Percentiles rank a stretch among this genome's conserved stretches.
Evolutionary conservation across 2,329 filamentous ascomycete species (phyloP).

Genomic region (Neurospora crassa): DNA sequence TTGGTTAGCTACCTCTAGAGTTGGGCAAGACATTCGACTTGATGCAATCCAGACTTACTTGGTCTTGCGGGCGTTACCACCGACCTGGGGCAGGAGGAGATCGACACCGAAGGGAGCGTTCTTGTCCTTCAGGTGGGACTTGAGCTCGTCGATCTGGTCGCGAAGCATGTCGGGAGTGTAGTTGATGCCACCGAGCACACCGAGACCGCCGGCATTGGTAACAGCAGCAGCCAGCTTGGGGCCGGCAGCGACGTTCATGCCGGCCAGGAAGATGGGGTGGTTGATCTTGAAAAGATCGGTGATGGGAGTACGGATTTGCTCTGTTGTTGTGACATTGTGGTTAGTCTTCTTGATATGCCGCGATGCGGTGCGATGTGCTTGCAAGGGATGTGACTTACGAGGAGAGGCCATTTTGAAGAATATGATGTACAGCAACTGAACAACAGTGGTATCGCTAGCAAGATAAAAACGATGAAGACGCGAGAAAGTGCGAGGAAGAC

Average conservation of each 20-base stretch:
- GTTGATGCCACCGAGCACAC: constrained; percentile 89
- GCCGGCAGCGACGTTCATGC: constrained; percentile 98
- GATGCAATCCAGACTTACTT: constrained; percentile 46
- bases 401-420: constrained; percentile 60
- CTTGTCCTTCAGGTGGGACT: constrained; percentile 79
- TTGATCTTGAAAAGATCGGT: constrained; percentile 98
- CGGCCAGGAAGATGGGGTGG: constrained; percentile 88
- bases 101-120: constrained; percentile 93
- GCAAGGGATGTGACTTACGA: constrained; percentile 46
- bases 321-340: constrained; percentile 31
- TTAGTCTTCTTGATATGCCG: background rate
- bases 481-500: background rate
- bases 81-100: constrained; percentile 86
- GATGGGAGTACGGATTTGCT: constrained; percentile 80
- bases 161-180: constrained; percentile 97
- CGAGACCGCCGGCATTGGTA: constrained; percentile 91
- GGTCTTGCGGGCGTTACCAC: constrained; percentile 88
- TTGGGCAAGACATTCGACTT: background rate
- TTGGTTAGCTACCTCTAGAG: background rate
- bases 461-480: constrained; percentile 4
- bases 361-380: background rate
- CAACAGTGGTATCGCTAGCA: constrained; percentile 9
- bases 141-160: constrained; percentile 91
- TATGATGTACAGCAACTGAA: constrained; percentile 1
- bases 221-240: constrained; percentile 94